Base-by-base conservation (phyloP, 352 stramenopile species). In the Globisporangium emineosum region DNA sequence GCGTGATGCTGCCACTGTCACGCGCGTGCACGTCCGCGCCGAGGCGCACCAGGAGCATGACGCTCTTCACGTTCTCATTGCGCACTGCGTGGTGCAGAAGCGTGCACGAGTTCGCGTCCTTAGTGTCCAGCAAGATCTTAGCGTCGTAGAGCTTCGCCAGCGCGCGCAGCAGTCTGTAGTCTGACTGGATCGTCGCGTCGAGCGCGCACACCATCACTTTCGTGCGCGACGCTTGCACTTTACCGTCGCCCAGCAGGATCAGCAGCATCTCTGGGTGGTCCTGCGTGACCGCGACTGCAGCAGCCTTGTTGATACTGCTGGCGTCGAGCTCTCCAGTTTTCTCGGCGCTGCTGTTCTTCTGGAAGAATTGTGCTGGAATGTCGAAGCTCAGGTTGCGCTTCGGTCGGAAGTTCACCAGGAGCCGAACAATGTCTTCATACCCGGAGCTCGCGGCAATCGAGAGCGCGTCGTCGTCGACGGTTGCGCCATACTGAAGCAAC, bases 11-110 rank as follows among this genome's bases (percentile, higher is more conserved):
- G 29, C 73, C 77, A 27, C 73, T 72, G 65, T 92, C 83, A 32
- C 70, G 76, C 30, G 79, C 77, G 56, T 89, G 75, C 51, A 91
- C 82, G 60, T 91, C 81, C 2, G 83, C 70, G 13, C 81, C 86
- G 50, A 89, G 63, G 43, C 72, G 78, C 59, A 91, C 74, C 32
- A 93, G 64, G 35, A 90, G 72, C 59, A 80, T 69, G 29, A 83
- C 77, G 29, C 71, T 82, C 69, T 83, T 89, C 37, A 72, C 62
- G 57, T 68, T 88, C 27, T 71, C 73, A 32, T 78, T 77, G 65
- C 81, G 81, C 57, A 86, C 81, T 25, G 72, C 81, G 25, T 74
- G 67, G 69, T 93, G 85, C 70, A 93, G 59, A 60, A 93, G 67
- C 52, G 81, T 83, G 60, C 79, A 74, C 51, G 76, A 77, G 19